phyloP scores from a whole-genome alignment of 257 asterid genomes.

The Solanum gandarillasii region DNA sequence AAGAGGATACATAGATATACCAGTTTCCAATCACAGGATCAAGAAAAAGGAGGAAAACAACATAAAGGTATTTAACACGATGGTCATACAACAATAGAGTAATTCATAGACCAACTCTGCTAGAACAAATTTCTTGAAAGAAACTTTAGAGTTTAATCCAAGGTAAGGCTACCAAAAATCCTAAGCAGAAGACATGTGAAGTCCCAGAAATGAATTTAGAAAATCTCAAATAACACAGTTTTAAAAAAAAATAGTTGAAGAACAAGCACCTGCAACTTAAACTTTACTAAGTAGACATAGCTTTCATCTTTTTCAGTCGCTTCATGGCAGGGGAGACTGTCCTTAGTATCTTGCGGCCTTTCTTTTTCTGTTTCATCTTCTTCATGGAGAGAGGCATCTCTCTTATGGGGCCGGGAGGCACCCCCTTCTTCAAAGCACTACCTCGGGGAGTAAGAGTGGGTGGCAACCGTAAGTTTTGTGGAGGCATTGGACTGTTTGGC shows the following conservation, averaged over 20 bases:
- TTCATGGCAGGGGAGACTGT: conserved; percentile 18
- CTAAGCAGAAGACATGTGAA: neutral
- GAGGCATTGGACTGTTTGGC: conserved; percentile 87
- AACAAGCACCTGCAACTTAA: neutral
- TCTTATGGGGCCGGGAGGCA: conserved; percentile 76
- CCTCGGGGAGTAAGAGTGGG: conserved; percentile 93
- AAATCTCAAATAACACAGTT: neutral
- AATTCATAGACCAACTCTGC: neutral
- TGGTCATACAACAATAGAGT: neutral
- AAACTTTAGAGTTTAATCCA: neutral
- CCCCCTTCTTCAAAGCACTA: conserved; percentile 94
- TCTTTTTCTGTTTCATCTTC: conserved; percentile 51
- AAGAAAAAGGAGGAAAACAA: neutral
- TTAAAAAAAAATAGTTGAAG: neutral
- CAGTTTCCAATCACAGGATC: neutral
- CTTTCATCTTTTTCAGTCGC: conserved; percentile 5
- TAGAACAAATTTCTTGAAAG: neutral
- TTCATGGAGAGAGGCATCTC: conserved; percentile 42
- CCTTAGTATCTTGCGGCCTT: conserved; percentile 17
- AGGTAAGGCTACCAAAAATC: neutral
- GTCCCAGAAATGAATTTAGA: neutral
- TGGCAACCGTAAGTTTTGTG: conserved; percentile 78
- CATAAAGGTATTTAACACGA: neutral
- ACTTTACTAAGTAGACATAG: neutral
- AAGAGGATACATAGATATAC: neutral